phyloP scores from a whole-genome alignment of 1,284 basidiomycete genomes.

The Ceratobasidium sp. region DNA sequence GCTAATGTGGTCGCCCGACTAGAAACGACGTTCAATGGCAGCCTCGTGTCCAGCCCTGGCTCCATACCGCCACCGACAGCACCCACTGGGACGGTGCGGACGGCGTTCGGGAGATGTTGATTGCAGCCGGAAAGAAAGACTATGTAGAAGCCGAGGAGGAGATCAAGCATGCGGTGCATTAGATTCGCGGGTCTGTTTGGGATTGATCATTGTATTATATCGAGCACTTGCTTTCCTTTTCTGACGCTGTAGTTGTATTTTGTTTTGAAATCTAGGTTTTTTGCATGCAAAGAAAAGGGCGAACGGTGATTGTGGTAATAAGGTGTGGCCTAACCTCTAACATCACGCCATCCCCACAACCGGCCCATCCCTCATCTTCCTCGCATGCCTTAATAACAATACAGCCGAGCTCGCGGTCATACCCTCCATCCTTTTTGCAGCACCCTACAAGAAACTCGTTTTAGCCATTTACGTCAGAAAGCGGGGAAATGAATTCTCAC shows the following conservation, averaged over 20 bases:
- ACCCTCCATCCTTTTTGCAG: constrained; percentile 86
- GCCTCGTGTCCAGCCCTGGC: constrained; percentile 36
- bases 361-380: constrained; percentile 14
- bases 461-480: constrained; percentile 7
- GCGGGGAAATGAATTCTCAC: constrained; percentile 58
- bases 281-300: not conserved
- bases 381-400: constrained; percentile 69
- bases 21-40: constrained; percentile 44
- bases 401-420: constrained; percentile 82
- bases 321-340: not conserved
- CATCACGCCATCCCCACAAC: not conserved
- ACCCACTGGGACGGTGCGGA: constrained; percentile 36
- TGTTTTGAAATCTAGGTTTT: constrained; percentile 1
- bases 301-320: constrained; percentile 2
- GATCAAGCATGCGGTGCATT: constrained; percentile 5
- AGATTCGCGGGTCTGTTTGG: constrained; percentile 5
- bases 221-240: not conserved
- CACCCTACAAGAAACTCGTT: constrained; percentile 63
- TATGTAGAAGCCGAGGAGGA: constrained; percentile 11
- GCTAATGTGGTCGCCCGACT: not conserved
- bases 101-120: constrained; percentile 33
- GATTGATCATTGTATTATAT: constrained; percentile 25
- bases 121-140: constrained; percentile 36
- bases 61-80: constrained; percentile 33
- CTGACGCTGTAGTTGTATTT: not conserved